Percentiles rank a stretch among this genome's conserved stretches.
phyloP scores from a whole-genome alignment of 495 filamentous ascomycete genomes.

The Xylaria intraflava region DNA sequence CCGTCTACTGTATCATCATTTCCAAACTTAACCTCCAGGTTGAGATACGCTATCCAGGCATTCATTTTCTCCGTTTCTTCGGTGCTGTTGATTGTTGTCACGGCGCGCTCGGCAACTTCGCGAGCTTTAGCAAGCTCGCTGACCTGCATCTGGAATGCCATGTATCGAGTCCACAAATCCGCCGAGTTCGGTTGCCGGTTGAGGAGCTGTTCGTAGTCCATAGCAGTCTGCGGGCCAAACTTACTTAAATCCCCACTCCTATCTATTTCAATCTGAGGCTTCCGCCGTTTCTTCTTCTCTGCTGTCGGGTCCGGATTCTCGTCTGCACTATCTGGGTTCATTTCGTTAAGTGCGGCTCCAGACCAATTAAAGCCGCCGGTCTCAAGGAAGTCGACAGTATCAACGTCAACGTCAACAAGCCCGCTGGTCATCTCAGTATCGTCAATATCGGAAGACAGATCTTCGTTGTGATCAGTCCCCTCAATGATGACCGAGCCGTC shows the following conservation, averaged over 20 bases:
- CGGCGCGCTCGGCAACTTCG: slow-evolving; percentile 79
- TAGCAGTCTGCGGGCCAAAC: slow-evolving; percentile 81
- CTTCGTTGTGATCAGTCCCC: slow-evolving; percentile 35
- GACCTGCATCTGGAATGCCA: slow-evolving; percentile 92
- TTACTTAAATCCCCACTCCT: slow-evolving; percentile 81
- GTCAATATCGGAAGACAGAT: slow-evolving; percentile 40
- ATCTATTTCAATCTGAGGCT: slow-evolving; percentile 76
- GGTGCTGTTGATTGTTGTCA: slow-evolving; percentile 79
- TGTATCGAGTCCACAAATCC: slow-evolving; percentile 85
- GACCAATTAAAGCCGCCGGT: slow-evolving; percentile 85
- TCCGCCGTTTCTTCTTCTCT: slow-evolving; percentile 69
- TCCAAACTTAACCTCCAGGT: slow-evolving; percentile 88
- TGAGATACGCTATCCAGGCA: slow-evolving; percentile 88
- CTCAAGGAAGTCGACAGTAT: slow-evolving; percentile 55
- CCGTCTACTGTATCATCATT: slow-evolving; percentile 77
- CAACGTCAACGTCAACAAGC: slow-evolving; percentile 22
- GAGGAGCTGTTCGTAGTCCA: slow-evolving; percentile 88
- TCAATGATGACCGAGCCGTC: slow-evolving; percentile 49
- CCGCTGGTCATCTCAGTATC: slow-evolving; percentile 45
- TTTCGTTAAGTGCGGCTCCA: slow-evolving; percentile 48
- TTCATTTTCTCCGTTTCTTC: slow-evolving; percentile 88
- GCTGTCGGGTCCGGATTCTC: slow-evolving; percentile 41
- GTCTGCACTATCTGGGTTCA: slow-evolving; percentile 38
- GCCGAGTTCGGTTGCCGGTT: slow-evolving; percentile 88
- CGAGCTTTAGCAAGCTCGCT: slow-evolving; percentile 80